Conservation (phyloP, 768 basidiomycete species). For the Tylopilus cervinicoccineus region DNA sequence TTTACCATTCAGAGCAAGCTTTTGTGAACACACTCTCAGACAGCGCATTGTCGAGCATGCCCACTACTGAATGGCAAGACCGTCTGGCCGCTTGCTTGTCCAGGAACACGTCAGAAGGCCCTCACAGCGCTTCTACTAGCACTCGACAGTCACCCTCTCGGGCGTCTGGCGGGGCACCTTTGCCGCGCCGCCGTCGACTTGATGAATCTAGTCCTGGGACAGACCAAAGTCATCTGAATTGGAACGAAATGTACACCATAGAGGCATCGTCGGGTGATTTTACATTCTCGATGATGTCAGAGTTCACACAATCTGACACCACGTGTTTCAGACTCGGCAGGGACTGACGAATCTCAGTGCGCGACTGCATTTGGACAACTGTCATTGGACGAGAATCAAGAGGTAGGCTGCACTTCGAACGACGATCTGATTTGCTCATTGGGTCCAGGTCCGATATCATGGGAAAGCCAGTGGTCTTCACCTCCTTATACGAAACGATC, state of each 20-base stretch:
- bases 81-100: slow-evolving; percentile 56
- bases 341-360: slow-evolving; percentile 39
- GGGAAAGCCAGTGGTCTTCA: slow-evolving; percentile 75
- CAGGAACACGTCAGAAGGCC: slow-evolving; percentile 17
- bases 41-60: slow-evolving; percentile 55
- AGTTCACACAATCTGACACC: slow-evolving; percentile 17
- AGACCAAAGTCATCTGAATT: slow-evolving; percentile 37
- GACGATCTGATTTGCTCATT: slow-evolving; percentile 10
- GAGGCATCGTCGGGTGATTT: slow-evolving; percentile 36
- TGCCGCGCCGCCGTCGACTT: slow-evolving; percentile 47
- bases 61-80: slow-evolving; percentile 78
- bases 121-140: slow-evolving; percentile 6
- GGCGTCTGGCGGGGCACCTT: slow-evolving; percentile 33
- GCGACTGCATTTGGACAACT: slow-evolving; percentile 63
- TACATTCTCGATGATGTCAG: background rate
- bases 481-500: slow-evolving; percentile 60
- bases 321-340: slow-evolving; percentile 28
- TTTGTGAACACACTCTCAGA: slow-evolving; percentile 34
- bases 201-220: slow-evolving; percentile 17
- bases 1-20: background rate
- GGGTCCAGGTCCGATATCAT: slow-evolving; percentile 75
- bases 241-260: slow-evolving; percentile 60
- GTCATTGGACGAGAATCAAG: slow-evolving; percentile 72
- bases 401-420: slow-evolving; percentile 38
- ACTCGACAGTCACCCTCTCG: slow-evolving; percentile 20